A percentile compares a stretch with the other conserved stretches of the same genome.
phyloP scores from a whole-genome alignment of 2,329 filamentous ascomycete species.

The Aspergillus quadrilineatus region DNA sequence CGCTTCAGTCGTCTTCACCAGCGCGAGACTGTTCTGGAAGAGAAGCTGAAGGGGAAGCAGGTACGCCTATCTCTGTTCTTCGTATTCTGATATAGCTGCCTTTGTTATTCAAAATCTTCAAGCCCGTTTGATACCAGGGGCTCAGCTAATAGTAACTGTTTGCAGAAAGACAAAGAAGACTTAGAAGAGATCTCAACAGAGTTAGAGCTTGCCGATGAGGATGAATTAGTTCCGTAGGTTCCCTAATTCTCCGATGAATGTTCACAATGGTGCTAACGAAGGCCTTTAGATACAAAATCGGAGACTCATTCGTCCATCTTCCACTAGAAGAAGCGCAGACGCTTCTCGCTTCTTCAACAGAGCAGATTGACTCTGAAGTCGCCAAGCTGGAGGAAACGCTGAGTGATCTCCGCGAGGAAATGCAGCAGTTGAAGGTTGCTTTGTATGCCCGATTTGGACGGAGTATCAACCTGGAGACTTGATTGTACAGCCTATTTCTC shows the following conservation, averaged over 20 bases:
- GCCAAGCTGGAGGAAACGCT: constrained; percentile 74
- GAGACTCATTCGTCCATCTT: constrained; percentile 90
- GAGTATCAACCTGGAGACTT: constrained; percentile 95
- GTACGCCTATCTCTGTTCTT: constrained; percentile 35
- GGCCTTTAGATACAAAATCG: constrained; percentile 81
- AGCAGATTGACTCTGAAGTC: constrained; percentile 75
- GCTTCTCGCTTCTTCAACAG: constrained; percentile 70
- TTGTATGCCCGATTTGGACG: constrained; percentile 92
- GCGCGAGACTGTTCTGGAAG: constrained; percentile 73
- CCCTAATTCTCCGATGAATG: constrained; percentile 2
- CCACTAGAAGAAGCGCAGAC: constrained; percentile 82
- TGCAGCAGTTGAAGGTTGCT: constrained; percentile 84
- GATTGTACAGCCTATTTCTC: constrained; percentile 29
- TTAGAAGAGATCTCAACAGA: constrained; percentile 89
- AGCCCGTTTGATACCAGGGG: too few relatives aligned
- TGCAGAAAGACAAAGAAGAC: constrained; percentile 96
- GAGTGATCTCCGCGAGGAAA: constrained; percentile 73
- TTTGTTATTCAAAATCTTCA: background rate
- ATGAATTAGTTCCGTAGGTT: constrained; percentile 83
- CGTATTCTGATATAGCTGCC: background rate
- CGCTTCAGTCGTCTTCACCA: constrained; percentile 93
- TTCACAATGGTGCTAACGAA: constrained; percentile 9
- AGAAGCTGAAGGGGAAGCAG: constrained; percentile 75
- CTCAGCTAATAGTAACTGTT: background rate
- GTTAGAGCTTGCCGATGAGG: constrained; percentile 91